Base-by-base conservation (phyloP, 768 basidiomycete genomes). In the Nidula microcarpa region DNA sequence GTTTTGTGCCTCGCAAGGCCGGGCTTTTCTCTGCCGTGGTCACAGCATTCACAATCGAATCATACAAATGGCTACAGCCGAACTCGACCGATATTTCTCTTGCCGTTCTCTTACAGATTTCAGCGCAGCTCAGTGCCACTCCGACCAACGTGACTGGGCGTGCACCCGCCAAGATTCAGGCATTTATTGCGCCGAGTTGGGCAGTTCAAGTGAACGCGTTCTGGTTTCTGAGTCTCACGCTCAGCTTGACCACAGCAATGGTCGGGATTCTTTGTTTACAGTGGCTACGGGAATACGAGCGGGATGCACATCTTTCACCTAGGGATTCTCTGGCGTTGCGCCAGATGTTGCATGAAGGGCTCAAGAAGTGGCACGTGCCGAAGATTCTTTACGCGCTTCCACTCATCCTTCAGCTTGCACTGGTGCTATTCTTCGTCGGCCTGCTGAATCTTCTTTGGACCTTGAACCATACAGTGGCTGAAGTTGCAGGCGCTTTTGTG, bases 371-470 rank as follows among this genome's bases (percentile, higher is more conserved):
- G 60, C 51, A 56, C 9, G 58, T 66, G 17, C 59, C 57, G 1
- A 45, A 49, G 16, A 59, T 65, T 16, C 45, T 68, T 10, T 50
- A 59, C 1, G 44, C 54, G 7, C 60, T 68, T 23, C 66, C 66
- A 1, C 53, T 66, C n/a, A 54, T 68, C 13, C 56, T 68, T 9
- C 61, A 66, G 37, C 13, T 59, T 11, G 57, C 64, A 6, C 46
- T 68, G 14, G 52, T 62, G 8, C 57, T 68, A 6, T 66, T 68
- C 48, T 61, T 66, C 34, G 54, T 57, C 13, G 65, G 65, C 9
- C 47, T 68, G n/a, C 37, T 66, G 23, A 57, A 62, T 17, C 54
- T 65, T 4, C 55, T 66, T 13, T 62, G 58, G 57, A 43, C 54
- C 3, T 44, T 64, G 8, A 59, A 55, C 50, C 47, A 39, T 13